These are phyloP conservation scores for Exsudoporus frostii DNA, from an alignment of 768 basidiomycete species.

Conservation along the genomic window DNA sequence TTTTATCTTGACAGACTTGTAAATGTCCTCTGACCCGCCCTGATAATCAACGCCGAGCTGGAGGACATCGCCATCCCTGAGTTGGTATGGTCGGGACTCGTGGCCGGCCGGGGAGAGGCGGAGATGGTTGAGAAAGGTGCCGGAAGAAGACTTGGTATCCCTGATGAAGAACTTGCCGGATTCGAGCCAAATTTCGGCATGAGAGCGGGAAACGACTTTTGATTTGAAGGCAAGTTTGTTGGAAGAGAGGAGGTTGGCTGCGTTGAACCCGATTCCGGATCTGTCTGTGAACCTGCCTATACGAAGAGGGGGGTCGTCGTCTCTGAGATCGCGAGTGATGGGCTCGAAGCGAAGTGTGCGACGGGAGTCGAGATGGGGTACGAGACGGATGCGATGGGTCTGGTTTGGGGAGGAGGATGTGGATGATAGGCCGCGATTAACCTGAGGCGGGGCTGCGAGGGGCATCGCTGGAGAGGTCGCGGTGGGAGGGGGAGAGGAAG, in stretches of 20 bases:
- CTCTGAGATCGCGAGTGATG: constrained; percentile 78
- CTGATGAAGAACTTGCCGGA: constrained; percentile 74
- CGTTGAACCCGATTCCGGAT: constrained; percentile 60
- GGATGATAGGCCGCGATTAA: constrained; percentile 19
- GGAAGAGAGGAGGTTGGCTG: constrained; percentile 64
- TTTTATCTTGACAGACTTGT: constrained; percentile 94
- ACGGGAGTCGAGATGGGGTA: constrained; percentile 90
- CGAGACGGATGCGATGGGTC: constrained; percentile 82
- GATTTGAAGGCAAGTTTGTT: constrained; percentile 92
- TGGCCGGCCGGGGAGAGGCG: constrained; percentile 79
- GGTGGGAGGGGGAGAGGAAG: constrained; percentile 18
- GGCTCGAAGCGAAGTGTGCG: constrained; percentile 91
- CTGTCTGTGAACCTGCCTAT: constrained; percentile 95
- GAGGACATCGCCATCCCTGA: constrained; percentile 92
- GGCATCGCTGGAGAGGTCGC: constrained; percentile 12
- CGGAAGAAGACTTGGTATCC: constrained; percentile 86
- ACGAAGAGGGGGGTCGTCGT: constrained; percentile 68
- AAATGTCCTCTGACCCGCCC: constrained; percentile 95
- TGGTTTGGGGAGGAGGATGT: constrained; percentile 21
- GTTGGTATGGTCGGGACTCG: constrained; percentile 70
- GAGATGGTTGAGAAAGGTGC: constrained; percentile 95
- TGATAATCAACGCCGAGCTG: constrained; percentile 98
- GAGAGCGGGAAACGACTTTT: constrained; percentile 92
- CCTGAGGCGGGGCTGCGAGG: constrained; percentile 20
- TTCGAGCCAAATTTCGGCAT: constrained; percentile 93